phyloP scores from a whole-genome alignment of 441 rosid species.

The Hypseocharis bilobata region DNA sequence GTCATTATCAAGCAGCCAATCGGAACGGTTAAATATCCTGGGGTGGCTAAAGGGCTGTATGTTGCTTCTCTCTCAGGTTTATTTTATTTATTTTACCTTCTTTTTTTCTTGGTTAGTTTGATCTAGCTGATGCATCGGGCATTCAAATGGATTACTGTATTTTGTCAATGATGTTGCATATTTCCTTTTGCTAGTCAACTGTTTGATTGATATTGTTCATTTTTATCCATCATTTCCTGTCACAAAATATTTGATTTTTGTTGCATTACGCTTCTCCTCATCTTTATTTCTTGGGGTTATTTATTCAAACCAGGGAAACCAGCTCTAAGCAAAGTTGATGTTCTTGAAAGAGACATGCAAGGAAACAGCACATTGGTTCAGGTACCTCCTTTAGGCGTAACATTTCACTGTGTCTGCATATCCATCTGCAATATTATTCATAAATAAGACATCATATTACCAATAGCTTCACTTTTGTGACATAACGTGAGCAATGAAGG shows the following conservation, averaged over 20 bases:
- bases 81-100: slow-evolving; percentile 10
- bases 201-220: background rate
- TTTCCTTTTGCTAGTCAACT: background rate
- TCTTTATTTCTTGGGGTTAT: background rate
- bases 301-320: slow-evolving; percentile 45
- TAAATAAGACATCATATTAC: background rate
- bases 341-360: slow-evolving; percentile 52
- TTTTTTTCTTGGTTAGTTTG: slow-evolving; percentile 2
- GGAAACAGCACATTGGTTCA: slow-evolving; percentile 49
- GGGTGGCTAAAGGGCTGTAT: slow-evolving; percentile 76
- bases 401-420: background rate
- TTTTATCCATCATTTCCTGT: background rate
- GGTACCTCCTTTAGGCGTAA: slow-evolving; percentile 30
- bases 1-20: slow-evolving; percentile 62
- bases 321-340: slow-evolving; percentile 67
- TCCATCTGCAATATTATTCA: background rate
- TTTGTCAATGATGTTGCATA: slow-evolving; percentile 7
- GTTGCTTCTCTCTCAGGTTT: slow-evolving; percentile 73
- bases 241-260: background rate
- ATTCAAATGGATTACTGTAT: background rate
- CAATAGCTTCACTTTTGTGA: background rate
- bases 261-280: background rate
- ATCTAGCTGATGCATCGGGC: background rate
- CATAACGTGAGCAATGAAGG: background rate
- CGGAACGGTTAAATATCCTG: slow-evolving; percentile 60